Base-by-base conservation (phyloP, 2,329 filamentous ascomycete genomes). In the Colletotrichum higginsianum region DNA sequence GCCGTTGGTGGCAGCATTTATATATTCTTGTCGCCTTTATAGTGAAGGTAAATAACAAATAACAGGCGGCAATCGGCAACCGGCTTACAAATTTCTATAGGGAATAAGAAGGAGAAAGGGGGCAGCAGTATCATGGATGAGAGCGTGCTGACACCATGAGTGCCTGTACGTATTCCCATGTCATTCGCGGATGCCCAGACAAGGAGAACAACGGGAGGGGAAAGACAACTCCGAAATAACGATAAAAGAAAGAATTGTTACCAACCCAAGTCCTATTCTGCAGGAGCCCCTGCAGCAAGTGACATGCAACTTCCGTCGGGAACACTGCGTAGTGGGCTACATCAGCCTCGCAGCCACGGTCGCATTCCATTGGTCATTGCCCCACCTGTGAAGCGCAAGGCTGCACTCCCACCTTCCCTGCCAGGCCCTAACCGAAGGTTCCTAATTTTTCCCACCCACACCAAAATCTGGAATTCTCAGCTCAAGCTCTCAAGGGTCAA, bases 381-480 rank as follows among this genome's bases (percentile, higher is more conserved):
- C 62, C 71, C 67, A 71, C 70, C 49, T 35, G 6, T 8, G 9
- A 16, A 12, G 21, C 55, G 56, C 71, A 55, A 70, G 66, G 66
- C 66, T 69, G 61, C 49, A 21, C 11, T 38, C 26, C 38, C 35
- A 42, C 58, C 30, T 60, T 61, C 57, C 65, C 58, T 42, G 38
- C 47, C 26, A 60, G 40, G 52, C 52, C 61, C 61, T 63, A 46
- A 58, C 42, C 52, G 52, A 47, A 61, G 58, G 47, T 61, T 49
- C 26, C 58, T 61, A 61, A 50, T 61, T 61, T 61, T 61, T 61
- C 35, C 47, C 58, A 61, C 58, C 58, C 58, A 61, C 58, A 61
- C 58, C 58, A 50, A 61, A 61, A 82, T 79, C 83, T 79, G 79
- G 79, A 82, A 82, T 40, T 80, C 81, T 82, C 78, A 60, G 30